Base-by-base conservation (phyloP, 768 basidiomycete genomes). In the Mycena chlorophos region DNA sequence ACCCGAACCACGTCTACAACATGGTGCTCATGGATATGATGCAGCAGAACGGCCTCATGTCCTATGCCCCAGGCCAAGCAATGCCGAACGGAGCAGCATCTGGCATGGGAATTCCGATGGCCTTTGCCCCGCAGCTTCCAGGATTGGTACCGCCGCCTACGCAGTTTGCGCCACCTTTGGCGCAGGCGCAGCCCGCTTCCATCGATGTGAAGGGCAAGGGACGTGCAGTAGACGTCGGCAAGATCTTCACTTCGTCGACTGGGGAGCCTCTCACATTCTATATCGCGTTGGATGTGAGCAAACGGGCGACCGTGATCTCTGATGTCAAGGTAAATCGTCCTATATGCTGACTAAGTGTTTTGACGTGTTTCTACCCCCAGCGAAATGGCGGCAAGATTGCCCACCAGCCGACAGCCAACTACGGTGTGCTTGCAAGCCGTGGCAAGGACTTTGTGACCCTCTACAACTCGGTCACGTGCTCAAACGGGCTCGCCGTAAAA, bases 341-440 rank as follows among this genome's bases (percentile, higher is more conserved):
- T 10, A 13, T 23, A 25, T 29, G 30, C 23, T 5, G 12, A 23
- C 34, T 14, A 17, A 27, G 4, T 19, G 38, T 25, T 39, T 42
- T 53, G 20, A 31, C 22, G 49, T 38, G 37, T 22, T 37, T 14
- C n/a, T n/a, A n/a, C n/a, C n/a, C n/a, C n/a, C 65, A 91, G 89
- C 85, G 77, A 79, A 75, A 86, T 56, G 87, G 84, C 10, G 89
- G 89, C 8, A 76, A 66, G 56, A 83, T 89, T 48, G 76, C 76
- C 12, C 74, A 75, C 30, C 77, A 82, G n/a, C 67, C 71, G 8
- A 71, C 75, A 13, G 87, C 88, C 5, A 81, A 88, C 64, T 88
- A 81, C 65, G 75, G 79, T 13, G 76, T 91, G 30, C 71, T 90
- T 34, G 79, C 78, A 48, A 66, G 77, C 19, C 75, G 76, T 23